phyloP scores from a whole-genome alignment of 2,329 filamentous ascomycete species.

The Emericellopsis cladophorae region DNA sequence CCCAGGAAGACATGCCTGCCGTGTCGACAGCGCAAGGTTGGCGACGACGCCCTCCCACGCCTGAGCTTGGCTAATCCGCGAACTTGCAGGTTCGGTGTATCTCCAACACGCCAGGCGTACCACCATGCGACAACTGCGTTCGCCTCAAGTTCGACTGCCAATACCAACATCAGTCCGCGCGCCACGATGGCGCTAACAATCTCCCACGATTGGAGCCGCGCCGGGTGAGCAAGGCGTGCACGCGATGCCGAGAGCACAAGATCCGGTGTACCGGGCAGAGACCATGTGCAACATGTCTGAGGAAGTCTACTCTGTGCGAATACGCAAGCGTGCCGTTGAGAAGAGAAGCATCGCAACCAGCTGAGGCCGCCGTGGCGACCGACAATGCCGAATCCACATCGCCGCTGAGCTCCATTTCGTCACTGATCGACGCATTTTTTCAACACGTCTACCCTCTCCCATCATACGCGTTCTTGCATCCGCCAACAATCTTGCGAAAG shows the following conservation, averaged over 20 bases:
- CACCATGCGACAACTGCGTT: constrained; percentile 3
- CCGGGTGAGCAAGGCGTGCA: constrained; percentile 3
- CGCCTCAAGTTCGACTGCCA: constrained; percentile 1
- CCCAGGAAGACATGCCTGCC: constrained; percentile 2
- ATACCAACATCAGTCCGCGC: background rate
- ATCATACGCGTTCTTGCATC: constrained; percentile 19
- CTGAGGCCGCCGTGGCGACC: background rate
- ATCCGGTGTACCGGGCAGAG: constrained; percentile 3
- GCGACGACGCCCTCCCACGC: background rate
- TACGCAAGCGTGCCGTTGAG: background rate
- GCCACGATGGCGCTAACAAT: background rate
- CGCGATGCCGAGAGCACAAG: constrained; percentile 3
- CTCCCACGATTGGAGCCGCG: background rate
- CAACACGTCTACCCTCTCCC: constrained; percentile 10
- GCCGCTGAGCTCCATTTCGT: background rate
- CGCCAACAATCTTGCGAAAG: background rate
- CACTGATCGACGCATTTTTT: constrained; percentile 11
- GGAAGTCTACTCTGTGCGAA: constrained; percentile 2
- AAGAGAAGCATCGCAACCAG: background rate
- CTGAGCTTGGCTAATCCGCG: background rate
- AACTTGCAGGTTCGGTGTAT: background rate
- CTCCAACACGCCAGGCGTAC: background rate
- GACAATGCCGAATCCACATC: background rate
- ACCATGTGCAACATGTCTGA: constrained; percentile 1
- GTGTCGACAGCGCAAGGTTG: constrained; percentile 1